These are phyloP conservation scores for Xylariaceae sp. DNA, from an alignment of 2,329 filamentous ascomycete genomes.

Conservation along the genomic window DNA sequence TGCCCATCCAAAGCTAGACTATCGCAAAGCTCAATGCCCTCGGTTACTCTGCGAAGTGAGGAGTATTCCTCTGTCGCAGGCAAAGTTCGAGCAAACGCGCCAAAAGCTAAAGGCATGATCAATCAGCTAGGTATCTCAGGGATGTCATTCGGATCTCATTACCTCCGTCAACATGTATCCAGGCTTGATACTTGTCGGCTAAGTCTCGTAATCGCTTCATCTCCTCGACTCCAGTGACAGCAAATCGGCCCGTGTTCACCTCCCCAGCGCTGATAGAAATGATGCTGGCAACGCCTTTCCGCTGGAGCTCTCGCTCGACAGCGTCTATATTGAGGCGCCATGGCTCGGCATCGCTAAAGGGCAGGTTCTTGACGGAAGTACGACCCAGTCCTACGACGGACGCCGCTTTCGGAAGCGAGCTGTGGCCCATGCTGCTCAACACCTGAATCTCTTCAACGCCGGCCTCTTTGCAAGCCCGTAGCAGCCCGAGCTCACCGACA, in stretches of 20 bases:
- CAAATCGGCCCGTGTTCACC: constrained; percentile 83
- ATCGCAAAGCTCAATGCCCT: constrained; percentile 74
- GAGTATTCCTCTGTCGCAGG: constrained; percentile 51
- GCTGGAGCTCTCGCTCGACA: constrained; percentile 55
- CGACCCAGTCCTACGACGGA: constrained; percentile 76
- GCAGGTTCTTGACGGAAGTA: constrained; percentile 57
- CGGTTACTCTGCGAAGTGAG: constrained; percentile 42
- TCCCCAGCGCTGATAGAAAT: constrained; percentile 80
- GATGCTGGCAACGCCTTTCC: constrained; percentile 58
- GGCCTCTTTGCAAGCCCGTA: constrained; percentile 58
- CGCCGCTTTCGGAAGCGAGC: constrained; percentile 77
- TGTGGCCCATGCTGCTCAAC: constrained; percentile 77
- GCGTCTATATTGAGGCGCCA: constrained; percentile 65
- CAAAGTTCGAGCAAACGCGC: constrained; percentile 69
- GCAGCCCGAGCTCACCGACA: constrained; percentile 65
- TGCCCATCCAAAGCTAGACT: constrained; percentile 84
- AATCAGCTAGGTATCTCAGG: too few relatives aligned
- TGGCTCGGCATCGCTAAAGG: constrained; percentile 45
- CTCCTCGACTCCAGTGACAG: constrained; percentile 52
- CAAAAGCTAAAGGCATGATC: constrained; percentile 64
- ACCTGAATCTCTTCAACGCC: constrained; percentile 66
- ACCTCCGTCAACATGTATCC: constrained; percentile 85
- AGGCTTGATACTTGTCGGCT: constrained; percentile 68
- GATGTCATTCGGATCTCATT: too few relatives aligned
- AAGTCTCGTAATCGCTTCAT: constrained; percentile 59